Base-by-base conservation (phyloP, 768 basidiomycete genomes). In the Naganishia friedmannii region DNA sequence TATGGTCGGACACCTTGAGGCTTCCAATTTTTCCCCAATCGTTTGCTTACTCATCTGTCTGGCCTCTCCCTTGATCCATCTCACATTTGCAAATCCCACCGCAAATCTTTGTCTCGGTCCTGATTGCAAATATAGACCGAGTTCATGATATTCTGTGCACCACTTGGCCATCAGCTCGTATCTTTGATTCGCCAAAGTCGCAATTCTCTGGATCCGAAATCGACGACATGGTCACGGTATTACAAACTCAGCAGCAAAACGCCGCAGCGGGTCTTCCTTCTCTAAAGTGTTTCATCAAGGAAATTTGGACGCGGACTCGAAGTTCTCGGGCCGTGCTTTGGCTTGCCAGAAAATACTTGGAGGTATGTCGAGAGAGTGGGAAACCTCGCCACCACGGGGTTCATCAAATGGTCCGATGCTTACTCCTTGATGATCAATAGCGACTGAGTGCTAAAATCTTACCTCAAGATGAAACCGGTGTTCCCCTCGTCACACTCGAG, bases 101-200 rank as follows among this genome's bases (percentile, higher is more conserved):
- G 29, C 48, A 39, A 37, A 34, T 51, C 13, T 15, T 42, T 17
- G 9, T 42, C 42, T 42, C 42, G 42, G 15, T 8, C 15, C 15
- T 37, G 9, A 42, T 28, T 51, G 63, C 48, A 46, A 65, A 65
- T 65, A 42, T n/a, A 72, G 71, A 72, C 57, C 60, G 58, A 19
- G 71, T 72, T 29, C 71, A 72, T 29, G 67, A 69, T 45, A 57
- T 72, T 12, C 46, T 72, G 17, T 72, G 71, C 63, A 68, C 71
- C 23, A 72, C 67, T 5, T 72, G 71, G 71, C 66, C 71, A 3
- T 72, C 71, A 1, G 71, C 71, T 29, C 57, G 71, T 45, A 67
- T 63, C 23, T 68, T 58, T 37, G 70, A 66, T 71, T 68, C 66
- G 23, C 70, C 70, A 13, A 48, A 46, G 19, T 70, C 65, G n/a